Evolutionary conservation across 2,329 filamentous ascomycete genomes (phyloP), one percentile per base, ranked within the genome.

Genomic region (Lecanoromycetidae sp.): DNA sequence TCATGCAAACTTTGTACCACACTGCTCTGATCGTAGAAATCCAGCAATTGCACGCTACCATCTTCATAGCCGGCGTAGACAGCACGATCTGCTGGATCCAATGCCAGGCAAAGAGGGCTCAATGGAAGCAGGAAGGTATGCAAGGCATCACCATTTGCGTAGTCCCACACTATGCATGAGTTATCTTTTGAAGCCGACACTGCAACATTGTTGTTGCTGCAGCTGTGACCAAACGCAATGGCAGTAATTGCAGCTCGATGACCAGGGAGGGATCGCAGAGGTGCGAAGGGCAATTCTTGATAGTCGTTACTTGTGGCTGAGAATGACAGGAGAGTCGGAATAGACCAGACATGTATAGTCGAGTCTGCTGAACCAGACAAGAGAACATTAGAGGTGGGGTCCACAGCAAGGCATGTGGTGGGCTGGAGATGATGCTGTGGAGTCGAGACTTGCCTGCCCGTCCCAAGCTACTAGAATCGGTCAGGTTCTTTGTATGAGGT

Each of bases 131-230:
- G 72, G 54, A 93, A 79, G 3, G 87, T 96, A 35, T 88, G 79
- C 48, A 96, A 68, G 9, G 82, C 71, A 51, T 78, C 76, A 32
- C 86, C 86, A 0, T 79, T 84, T 52, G 80, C 78, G 61, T 93
- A 93, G 65, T 96, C 88, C 91, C 91, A 98, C 51, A 94, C 72
- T 57, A 94, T 81, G 56, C 86, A 86, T 6, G 86, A 91, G 65
- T 85, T 88, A 66, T 96, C 91, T 57, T 77, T 80, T 54, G 86
- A 86, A 5, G 81, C 78, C 3, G 90, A 93, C 17, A 95, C 75
- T 50, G 84, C 88, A 51, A 96, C 79, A 62, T 85, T 90, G 49
- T 82, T 82, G 57, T 80, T 60, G 60, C 43, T 67, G 58, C 41
- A 48, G 34, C 56, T 55, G 29, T 57, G 51, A 19, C 57, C 58